Base-by-base conservation (phyloP, 2,329 filamentous ascomycete genomes). In the Calonectria leucothoes region DNA sequence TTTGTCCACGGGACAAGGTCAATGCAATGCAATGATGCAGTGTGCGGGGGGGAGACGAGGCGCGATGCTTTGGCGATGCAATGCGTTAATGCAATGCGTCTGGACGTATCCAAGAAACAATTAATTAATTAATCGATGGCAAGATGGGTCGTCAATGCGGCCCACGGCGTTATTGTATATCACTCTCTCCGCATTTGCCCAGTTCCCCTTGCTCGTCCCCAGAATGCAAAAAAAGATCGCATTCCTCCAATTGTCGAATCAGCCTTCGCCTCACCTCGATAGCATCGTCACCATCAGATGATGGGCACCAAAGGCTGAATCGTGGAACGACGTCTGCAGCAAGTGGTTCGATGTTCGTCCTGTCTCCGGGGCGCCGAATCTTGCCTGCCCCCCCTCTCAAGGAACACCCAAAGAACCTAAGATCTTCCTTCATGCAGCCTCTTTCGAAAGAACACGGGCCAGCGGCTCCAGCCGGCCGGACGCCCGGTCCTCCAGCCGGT, bases 311-410 rank as follows among this genome's bases (percentile, higher is more conserved):
- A 69, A 61, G 72, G 73, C 73, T 52, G 66, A 45, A 74, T 72
- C 73, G 74, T 80, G 79, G 79, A 68, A 72, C 74, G 78, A 80
- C 71, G 45, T 66, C 65, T 74, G 75, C 71, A 76, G 78, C 72
- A 75, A 74, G 73, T 80, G 79, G 79, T 80, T 78, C 79, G 79
- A 80, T 78, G 66, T 77, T 76, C 76, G 61, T 77, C 75, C 76
- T 65, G 65, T 76, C 76, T 76, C 77, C 73, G 76, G 75, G 78
- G 78, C 77, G 71, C 69, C 69, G 55, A 75, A 64, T 65, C 67
- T 74, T 66, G 70, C 75, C 63, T 75, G 69, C 63, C 69, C 72
- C 49, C 73, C 69, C 61, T n/a, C 70, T 51, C 72, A 61, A 66
- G 57, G 57, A 70, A 69, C 69, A 69, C 72, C 69, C 64, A 64